Evolutionary conservation across 2,329 filamentous ascomycete species (phyloP), one percentile per base, ranked within the genome.

Genomic region (Magnaporthales sp.): DNA sequence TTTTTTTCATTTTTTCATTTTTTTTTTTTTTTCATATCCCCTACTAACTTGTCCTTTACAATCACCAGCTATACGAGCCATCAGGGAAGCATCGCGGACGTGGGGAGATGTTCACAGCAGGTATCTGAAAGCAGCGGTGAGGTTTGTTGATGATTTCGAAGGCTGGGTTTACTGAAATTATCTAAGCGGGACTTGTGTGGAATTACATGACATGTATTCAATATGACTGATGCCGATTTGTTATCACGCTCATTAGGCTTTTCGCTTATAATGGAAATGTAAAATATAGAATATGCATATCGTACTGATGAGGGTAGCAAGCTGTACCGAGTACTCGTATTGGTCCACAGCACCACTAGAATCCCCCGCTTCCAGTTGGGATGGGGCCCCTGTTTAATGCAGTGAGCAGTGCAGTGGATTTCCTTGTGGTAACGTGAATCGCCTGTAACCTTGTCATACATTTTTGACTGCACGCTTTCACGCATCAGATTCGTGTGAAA

Each of bases 61-160:
- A 27, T 19, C 2, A 19, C 4, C 24, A 89, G 90, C 84, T 19
- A 79, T 93, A 65, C 85, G 92, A 60, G 87, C 91, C 2, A 89
- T 94, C 81, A 88, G 82, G 75, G 91, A 91, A 74, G 89, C 89
- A 22, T 87, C 88, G 15, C 83, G 82, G 68, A 92, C 89, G 0
- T 94, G 91, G 91, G 88, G 88, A 4, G 89, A 93, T 74, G 81
- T 84, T 4, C 83, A 89, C 68, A 81, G 87, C 54, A 84, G 79
- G 68, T 92, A 90, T 72, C 79, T 93, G 31, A 84, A 85, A 66
- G 84, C 89, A 7, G 91, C 91, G 1, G 83, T 91, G 26, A 85
- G 86, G 64, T 91, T 94, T 77, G 88, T 86, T 3, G 88, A 91
- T 69, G 88, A 90, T 67, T 94, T 93, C 73, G 77, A 85, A 54